These are phyloP conservation scores for Boechera divaricarpa DNA, from an alignment of 345 rosid species.

Conservation along the genomic window DNA sequence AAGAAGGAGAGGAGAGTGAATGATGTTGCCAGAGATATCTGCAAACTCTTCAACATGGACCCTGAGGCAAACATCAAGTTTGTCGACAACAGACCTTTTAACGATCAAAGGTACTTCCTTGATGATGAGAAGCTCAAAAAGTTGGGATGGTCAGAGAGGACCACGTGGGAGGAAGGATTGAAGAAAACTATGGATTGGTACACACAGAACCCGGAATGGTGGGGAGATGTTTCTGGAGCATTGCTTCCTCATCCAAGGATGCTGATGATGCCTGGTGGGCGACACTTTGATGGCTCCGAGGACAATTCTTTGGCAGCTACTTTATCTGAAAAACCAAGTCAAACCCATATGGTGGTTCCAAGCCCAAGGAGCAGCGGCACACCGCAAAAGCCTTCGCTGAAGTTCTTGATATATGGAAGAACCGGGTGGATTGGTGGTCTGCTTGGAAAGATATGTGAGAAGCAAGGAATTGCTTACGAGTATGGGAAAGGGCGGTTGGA, in stretches of 20 bases:
- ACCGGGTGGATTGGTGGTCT: conserved; percentile 88
- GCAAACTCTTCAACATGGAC: conserved; percentile 72
- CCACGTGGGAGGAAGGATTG: conserved; percentile 86
- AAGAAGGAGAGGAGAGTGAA: conserved; percentile 91
- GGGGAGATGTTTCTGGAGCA: conserved; percentile 96
- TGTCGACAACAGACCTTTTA: conserved; percentile 87
- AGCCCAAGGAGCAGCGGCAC: conserved; percentile 48
- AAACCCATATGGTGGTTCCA: conserved; percentile 71
- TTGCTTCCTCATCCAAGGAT: conserved; percentile 93
- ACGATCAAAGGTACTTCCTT: conserved; percentile 89
- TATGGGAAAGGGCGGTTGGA: conserved; percentile 79
- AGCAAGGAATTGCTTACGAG: conserved; percentile 68
- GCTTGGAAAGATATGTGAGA: conserved; percentile 70
- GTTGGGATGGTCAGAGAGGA: conserved; percentile 85
- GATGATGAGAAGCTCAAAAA: conserved; percentile 79
- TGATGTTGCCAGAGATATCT: conserved; percentile 80
- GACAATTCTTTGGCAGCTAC: conserved; percentile 51
- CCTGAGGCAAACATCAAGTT: conserved; percentile 71
- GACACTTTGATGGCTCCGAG: conserved; percentile 75
- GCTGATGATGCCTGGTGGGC: conserved; percentile 96
- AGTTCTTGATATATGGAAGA: conserved; percentile 76
- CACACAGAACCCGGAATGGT: conserved; percentile 85
- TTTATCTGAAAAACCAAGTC: conserved; percentile 48
- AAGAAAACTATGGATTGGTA: conserved; percentile 89
- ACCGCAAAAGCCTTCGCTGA: conserved; percentile 53